Conservation (phyloP, 2,329 filamentous ascomycete species). For the Colletotrichum sp. region DNA sequence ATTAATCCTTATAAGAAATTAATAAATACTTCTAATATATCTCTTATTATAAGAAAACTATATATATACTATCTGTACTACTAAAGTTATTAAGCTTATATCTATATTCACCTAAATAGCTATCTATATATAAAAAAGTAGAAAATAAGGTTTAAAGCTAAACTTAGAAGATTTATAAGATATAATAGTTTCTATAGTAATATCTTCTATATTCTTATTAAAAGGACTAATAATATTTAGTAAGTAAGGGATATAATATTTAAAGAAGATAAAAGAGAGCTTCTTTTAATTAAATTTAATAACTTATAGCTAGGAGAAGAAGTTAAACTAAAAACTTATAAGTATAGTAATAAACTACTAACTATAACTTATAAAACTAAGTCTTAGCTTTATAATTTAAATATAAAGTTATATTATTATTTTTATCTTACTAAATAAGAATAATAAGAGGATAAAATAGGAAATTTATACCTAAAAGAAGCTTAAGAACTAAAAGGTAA, state of each 20-base stretch:
- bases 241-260: not conserved
- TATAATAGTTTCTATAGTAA: not conserved
- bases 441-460: not conserved
- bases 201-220: not conserved
- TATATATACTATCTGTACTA: not conserved
- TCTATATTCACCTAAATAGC: not conserved
- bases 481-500: not conserved
- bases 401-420: too few relatives aligned
- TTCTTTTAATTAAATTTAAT: not conserved
- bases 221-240: not conserved
- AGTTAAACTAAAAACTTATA: not conserved
- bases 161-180: not conserved
- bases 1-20: not conserved
- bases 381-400: not conserved
- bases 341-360: not conserved
- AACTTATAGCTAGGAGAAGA: not conserved
- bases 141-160: not conserved
- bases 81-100: not conserved
- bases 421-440: not conserved
- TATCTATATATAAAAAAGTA: not conserved
- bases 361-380: not conserved
- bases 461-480: not conserved
- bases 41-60: not conserved
- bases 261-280: not conserved
- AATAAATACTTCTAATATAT: not conserved